Percentiles rank a stretch among this genome's conserved stretches.
Evolutionary conservation across 768 basidiomycete species (phyloP).

Genomic region (Hemileccinum impolitum): DNA sequence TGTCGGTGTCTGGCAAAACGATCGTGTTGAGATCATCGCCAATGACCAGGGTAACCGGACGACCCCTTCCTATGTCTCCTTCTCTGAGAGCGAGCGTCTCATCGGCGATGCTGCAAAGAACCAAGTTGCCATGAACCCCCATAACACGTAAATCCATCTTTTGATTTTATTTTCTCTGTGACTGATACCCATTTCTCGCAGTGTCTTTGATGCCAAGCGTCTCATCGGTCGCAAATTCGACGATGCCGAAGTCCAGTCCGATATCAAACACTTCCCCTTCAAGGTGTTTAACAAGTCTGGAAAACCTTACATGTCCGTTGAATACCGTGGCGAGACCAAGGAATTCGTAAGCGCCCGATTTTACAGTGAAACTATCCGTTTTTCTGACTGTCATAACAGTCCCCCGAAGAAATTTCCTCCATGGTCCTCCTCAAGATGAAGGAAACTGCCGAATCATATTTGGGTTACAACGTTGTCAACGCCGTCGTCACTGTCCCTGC

Average conservation of each 20-base stretch:
- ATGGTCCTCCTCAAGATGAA: constrained; percentile 99
- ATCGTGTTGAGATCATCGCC: constrained; percentile 98
- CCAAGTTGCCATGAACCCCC: constrained; percentile 97
- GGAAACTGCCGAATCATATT: constrained; percentile 96
- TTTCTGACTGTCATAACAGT: constrained; percentile 43
- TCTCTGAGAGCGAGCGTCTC: constrained; percentile 92
- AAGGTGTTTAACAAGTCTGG: constrained; percentile 79
- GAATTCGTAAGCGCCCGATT: constrained; percentile 67
- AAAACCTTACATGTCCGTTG: constrained; percentile 85
- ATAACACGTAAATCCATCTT: constrained; percentile 60
- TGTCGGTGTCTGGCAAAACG: constrained; percentile 99
- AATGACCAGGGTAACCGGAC: constrained; percentile 95
- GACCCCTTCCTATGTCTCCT: constrained; percentile 94
- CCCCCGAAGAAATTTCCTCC: constrained; percentile 96
- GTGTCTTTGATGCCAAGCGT: constrained; percentile 98
- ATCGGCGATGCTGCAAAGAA: constrained; percentile 99
- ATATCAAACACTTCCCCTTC: constrained; percentile 94
- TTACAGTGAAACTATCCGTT: neutral
- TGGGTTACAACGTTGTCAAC: constrained; percentile 78
- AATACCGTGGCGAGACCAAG: constrained; percentile 92
- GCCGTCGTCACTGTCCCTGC: constrained; percentile 97
- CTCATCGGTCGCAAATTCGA: constrained; percentile 92
- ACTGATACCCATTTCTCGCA: constrained; percentile 29
- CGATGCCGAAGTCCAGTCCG: constrained; percentile 79
- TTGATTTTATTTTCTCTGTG: neutral